Evolutionary conservation across 192 early-diverging fungal genomes (phyloP).

Genomic region (Lunasporangiospora selenospora): DNA sequence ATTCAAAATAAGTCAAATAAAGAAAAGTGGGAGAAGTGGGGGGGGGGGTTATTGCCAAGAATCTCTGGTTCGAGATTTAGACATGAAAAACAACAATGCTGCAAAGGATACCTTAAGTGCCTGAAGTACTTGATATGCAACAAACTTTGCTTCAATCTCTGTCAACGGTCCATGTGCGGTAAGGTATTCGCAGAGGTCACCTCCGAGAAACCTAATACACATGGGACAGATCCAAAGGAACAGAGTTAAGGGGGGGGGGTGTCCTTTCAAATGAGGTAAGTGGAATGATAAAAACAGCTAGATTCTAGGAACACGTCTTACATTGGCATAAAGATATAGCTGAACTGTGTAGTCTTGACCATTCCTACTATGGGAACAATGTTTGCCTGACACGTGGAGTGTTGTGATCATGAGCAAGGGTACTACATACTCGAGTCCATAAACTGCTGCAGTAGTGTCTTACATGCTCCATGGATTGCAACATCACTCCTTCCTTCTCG

Average conservation of each 20-base stretch:
- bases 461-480: conserved; percentile 73
- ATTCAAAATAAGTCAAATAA: conserved; percentile 6
- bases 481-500: conserved; percentile 75
- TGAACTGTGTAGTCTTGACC: conserved; percentile 58
- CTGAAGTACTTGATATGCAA: conserved; percentile 73
- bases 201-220: conserved; percentile 70
- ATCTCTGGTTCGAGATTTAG: background rate
- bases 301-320: too few species aligned
- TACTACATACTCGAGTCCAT: background rate
- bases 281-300: too few species aligned
- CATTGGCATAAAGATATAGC: conserved; percentile 80
- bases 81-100: background rate
- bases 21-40: background rate
- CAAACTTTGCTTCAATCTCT: conserved; percentile 80
- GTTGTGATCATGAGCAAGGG: background rate
- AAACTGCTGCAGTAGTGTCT: too few species aligned
- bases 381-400: conserved; percentile 49
- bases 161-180: conserved; percentile 67
- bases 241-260: too few species aligned
- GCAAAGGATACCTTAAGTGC: conserved; percentile 60
- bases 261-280: too few species aligned
- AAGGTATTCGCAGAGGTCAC: conserved; percentile 91
- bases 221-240: too few species aligned
- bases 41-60: background rate
- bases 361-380: conserved; percentile 75